Evolutionary conservation across 2,329 filamentous ascomycete genomes (phyloP), one percentile per base, ranked within the genome.

Genomic region (Fusarium citri): DNA sequence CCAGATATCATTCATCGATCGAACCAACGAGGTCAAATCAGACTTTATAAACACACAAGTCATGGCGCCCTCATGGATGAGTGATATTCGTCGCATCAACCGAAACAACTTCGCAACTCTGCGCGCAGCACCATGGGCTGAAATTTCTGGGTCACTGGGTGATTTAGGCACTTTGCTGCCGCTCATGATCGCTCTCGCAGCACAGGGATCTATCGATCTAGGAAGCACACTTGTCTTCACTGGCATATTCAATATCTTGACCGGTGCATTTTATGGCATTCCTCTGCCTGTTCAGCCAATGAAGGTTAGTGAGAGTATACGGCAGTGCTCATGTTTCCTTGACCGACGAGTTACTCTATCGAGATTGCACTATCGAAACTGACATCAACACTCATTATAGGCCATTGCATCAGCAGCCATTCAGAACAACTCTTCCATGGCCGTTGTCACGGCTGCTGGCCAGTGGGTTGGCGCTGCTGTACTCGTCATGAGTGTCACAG

Each of bases 321-420:
- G 34, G 22, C 18, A 28, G 45, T 47, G 5, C 12, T 28, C 9
- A 14, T 20, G 25, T 47, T 47, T 28, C n/a, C 26, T 42, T 26
- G 23, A n/a, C 15, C 25, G 20, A n/a, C 23, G 16, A 28, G 16
- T 16, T 28, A 37, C n/a, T 26, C 22, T 20, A 42, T 22, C 42
- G n/a, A 15, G 10, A 34, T 30, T 22, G n/a, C 14, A 45, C 43
- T 37, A 58, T 26, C n/a, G 20, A 18, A 45, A 28, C 59, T 64
- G 20, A 64, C n/a, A 11, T 25, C 7, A 31, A 20, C 34, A 53
- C 10, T 28, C 14, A n/a, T 26, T 20, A 26, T n/a, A 89, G 85
- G 94, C 95, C 40, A 97, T 98, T 65, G 94, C 94, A 8, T 93
- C 94, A 1, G 92, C 97, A 1, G 93, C 94, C n/a, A 93, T 98